Evolutionary conservation across 2,329 filamentous ascomycete genomes (phyloP), one percentile per base, ranked within the genome.

Genomic region (Aspergillus alliaceus): DNA sequence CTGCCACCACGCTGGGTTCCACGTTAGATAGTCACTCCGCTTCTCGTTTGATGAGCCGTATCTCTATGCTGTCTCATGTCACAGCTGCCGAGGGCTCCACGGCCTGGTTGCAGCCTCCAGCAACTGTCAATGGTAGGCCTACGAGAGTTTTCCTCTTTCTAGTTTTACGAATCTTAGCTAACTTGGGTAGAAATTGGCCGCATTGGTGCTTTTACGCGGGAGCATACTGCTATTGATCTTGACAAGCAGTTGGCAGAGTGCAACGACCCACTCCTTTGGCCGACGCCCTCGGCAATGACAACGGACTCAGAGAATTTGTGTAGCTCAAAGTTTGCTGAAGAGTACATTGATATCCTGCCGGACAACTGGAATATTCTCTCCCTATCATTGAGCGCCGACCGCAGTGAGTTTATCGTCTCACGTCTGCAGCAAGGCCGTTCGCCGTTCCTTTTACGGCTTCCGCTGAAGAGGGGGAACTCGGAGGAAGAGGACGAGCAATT

Each of bases 291-390:
- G n/a, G 51, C 54, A 9, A 57, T 64, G 2, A 52, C 57, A 2
- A 51, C 57, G 3, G 61, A 66, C 25, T 51, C 66, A 9, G 62
- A 66, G 2, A 58, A 66, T 9, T 82, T 88, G 61, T 82, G 86
- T 66, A 48, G 29, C 29, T 75, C 79, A 42, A 80, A 81, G 25
- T 96, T 96, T 67, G 90, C 93, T 70, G 82, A 83, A 61, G 85
- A 93, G 46, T 96, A 92, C 65, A 82, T 97, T 51, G 90, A 97
- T 67, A 89, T 93, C 50, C 86, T 99, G 6, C 96, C 95, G 0
- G 77, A 80, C 37, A 80, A 83, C 6, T 99, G 95, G 95, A 91
- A 87, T 47, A 89, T 93, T 1, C 79, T 99, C 9, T 98, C 93
- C 0, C 78, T 99, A 44, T 90, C 90, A 0, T 76, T 99, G 15